These are phyloP conservation scores for Dorcoceras hygrometricum DNA, from an alignment of 257 asterid genomes.

Conservation along the genomic window DNA sequence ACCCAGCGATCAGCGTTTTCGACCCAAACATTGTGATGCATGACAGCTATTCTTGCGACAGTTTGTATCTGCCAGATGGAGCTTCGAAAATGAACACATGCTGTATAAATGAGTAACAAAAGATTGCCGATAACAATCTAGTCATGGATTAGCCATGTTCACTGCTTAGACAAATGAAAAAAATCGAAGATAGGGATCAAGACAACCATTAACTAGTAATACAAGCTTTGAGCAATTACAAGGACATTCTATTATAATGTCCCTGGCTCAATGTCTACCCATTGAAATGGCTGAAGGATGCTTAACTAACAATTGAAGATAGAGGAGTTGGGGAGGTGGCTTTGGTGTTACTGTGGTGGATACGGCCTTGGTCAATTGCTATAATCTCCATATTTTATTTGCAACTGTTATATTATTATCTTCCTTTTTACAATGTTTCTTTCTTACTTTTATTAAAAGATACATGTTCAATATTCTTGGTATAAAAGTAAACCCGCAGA, in stretches of 20 bases:
- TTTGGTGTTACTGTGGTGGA: neutral
- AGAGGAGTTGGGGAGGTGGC: neutral
- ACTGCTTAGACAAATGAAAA: neutral
- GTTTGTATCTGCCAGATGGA: constrained; percentile 23
- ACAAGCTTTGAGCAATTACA: neutral
- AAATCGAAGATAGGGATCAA: neutral
- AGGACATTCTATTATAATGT: neutral
- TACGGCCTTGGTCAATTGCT: neutral
- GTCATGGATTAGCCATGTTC: neutral
- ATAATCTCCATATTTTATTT: neutral
- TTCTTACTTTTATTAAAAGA: neutral
- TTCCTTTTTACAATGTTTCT: neutral
- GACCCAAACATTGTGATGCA: constrained; percentile 28
- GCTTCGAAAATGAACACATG: neutral
- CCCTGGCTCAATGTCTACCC: neutral
- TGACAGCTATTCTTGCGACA: constrained; percentile 29
- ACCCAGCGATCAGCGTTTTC: constrained; percentile 34
- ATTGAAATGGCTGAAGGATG: neutral
- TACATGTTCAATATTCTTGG: neutral
- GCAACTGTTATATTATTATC: neutral
- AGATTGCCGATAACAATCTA: neutral
- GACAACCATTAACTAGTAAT: neutral
- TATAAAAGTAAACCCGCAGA: neutral
- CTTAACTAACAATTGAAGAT: no score
- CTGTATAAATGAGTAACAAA: neutral